Evolutionary conservation across 1,284 basidiomycete genomes (phyloP), one percentile per base, ranked within the genome.

Genomic region (Naganishia liquefaciens): DNA sequence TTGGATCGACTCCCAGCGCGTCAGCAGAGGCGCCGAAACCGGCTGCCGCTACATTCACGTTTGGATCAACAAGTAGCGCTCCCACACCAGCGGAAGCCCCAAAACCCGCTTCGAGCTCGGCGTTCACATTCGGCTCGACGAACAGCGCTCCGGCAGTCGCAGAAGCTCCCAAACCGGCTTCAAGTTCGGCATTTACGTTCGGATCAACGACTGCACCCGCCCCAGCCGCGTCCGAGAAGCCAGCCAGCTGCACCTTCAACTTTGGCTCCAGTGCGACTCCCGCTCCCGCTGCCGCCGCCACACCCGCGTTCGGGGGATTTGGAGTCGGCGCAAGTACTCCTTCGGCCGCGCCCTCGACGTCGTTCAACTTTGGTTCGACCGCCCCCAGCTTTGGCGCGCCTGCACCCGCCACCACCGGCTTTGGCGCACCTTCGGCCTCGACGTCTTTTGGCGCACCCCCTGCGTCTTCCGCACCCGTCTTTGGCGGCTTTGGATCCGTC

Each of bases 351-450:
- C 23, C 57, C 5, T 50, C 57, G 13, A 50, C 57, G 17, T 23
- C 33, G 30, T 60, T 60, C 42, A 60, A 60, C 47, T 60, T 60
- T 49, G 46, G 57, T 27, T 21, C 57, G 13, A 40, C 57, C n/a
- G 28, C 57, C 13, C 25, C 57, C 9, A 25, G 46, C 33, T 60
- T 60, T 50, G 57, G 57, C 19, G 37, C 57, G 21, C 33, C 28
- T 6, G 46, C 57, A 50, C 46, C 46, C 25, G 44, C 55, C 6
- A 19, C 55, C 17, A 25, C 33, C 5, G 47, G 46, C 17, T 60
- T 60, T 19, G 57, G 57, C 15, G n/a, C 57, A 17, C 11, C 57
- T 40, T 25, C 47, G n/a, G 23, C 58, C 15, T 51, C 47, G 6
- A 61, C 37, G 39, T 47, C 46, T 7, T 61, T 61, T n/a, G 58